Evolutionary conservation across 1,284 basidiomycete genomes (phyloP), one percentile per base, ranked within the genome.

Genomic region (Meira nashicola): DNA sequence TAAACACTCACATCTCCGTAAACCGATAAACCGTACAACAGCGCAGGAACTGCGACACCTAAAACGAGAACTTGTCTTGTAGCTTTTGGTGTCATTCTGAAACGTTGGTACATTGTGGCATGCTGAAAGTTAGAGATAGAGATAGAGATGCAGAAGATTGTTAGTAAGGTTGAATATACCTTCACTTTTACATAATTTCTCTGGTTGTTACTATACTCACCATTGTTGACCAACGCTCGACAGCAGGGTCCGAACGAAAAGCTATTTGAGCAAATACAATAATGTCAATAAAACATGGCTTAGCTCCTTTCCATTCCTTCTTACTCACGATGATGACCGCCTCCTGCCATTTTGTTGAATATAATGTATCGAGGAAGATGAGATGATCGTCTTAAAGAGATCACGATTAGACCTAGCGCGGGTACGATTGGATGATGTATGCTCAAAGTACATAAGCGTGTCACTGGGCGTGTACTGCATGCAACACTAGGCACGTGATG

Each of bases 161-260:
- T 44, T 2, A 17, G 17, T 4, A 44, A 44, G 9, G n/a, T n/a
- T n/a, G n/a, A n/a, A n/a, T n/a, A n/a, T n/a, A n/a, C n/a, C n/a
- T n/a, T n/a, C n/a, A n/a, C n/a, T n/a, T n/a, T n/a, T n/a, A n/a
- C n/a, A n/a, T n/a, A n/a, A n/a, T n/a, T n/a, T 33, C 28, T 33
- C 28, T 8, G 28, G 28, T 8, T 33, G 28, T 4, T 8, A 33
- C 41, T 4, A 43, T n/a, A 50, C 55, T 21, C 55, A 56, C 55
- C 55, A 56, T 56, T 23, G 47, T 49, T 25, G 11, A 17, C 55
- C 55, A 56, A 21, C 55, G 55, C 55, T 56, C 55, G 25, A 56
- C 39, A 17, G 55, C 55, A 1, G 55, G 55, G 33, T 56, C 55
- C 46, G 47, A 53, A 19, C 50, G 50, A 15, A 39, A 53, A 5